Conservation (phyloP, 176 grass and related monocot genomes). For the Canna indica region DNA sequence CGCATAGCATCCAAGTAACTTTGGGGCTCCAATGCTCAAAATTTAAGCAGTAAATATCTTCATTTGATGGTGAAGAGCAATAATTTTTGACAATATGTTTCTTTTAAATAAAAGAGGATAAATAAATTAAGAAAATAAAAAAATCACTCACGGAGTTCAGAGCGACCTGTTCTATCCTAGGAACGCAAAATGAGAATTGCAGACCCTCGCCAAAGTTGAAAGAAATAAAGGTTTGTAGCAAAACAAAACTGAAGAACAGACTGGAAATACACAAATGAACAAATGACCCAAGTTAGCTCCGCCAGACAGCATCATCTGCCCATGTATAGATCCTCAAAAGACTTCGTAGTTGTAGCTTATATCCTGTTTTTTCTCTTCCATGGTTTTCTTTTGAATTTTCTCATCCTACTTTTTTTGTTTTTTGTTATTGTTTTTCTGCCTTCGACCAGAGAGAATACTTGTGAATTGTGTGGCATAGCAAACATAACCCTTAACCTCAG, state of each 20-base stretch:
- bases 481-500: neutral
- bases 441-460: neutral
- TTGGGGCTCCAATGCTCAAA: too few species aligned
- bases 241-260: neutral
- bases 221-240: neutral
- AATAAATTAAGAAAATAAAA: neutral
- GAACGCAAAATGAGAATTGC: constrained; percentile 1
- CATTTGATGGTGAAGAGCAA: too few species aligned
- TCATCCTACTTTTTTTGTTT: neutral
- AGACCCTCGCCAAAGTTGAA: neutral
- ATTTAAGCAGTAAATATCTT: neutral
- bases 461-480: neutral
- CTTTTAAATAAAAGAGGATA: neutral
- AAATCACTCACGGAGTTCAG: neutral
- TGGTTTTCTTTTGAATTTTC: neutral
- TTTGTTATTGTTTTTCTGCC: neutral
- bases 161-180: neutral
- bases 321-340: neutral
- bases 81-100: neutral
- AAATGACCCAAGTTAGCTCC: neutral
- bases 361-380: neutral
- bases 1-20: too few species aligned
- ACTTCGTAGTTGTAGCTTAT: neutral
- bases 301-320: too few species aligned
- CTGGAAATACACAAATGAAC: neutral